Percentiles rank a stretch among this genome's conserved stretches.
These are phyloP conservation scores for Tremella mesenterica DNA, from an alignment of 768 basidiomycete genomes.

Conservation along the genomic window DNA sequence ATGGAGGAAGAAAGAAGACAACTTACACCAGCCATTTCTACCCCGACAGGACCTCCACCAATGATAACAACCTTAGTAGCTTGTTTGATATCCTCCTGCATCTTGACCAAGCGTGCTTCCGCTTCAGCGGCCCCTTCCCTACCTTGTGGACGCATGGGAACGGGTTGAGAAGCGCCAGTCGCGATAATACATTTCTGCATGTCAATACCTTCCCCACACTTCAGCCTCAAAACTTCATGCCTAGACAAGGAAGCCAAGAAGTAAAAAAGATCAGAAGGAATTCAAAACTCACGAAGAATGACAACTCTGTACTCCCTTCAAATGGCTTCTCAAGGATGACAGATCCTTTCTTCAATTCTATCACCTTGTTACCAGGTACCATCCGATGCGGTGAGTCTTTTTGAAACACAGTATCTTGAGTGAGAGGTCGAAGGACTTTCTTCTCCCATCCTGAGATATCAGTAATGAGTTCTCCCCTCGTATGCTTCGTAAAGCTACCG, in stretches of 20 bases:
- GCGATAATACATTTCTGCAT: slow-evolving; percentile 36
- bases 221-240: too few relatives aligned
- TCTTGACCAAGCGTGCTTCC: slow-evolving; percentile 24
- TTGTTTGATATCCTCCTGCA: slow-evolving; percentile 50
- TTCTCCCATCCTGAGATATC: slow-evolving; percentile 36
- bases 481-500: too few relatives aligned
- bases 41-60: slow-evolving; percentile 65
- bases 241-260: too few relatives aligned
- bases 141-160: slow-evolving; percentile 43
- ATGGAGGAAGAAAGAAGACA: not conserved
- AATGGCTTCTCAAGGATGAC: slow-evolving; percentile 40
- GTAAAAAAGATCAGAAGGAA: not conserved
- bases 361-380: slow-evolving; percentile 35
- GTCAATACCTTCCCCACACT: too few relatives aligned
- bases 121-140: slow-evolving; percentile 11
- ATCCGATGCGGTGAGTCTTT: slow-evolving; percentile 25
- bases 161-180: slow-evolving; percentile 36
- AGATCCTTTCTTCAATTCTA: slow-evolving; percentile 23
- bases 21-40: slow-evolving; percentile 45
- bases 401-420: slow-evolving; percentile 28
- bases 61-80: slow-evolving; percentile 56
- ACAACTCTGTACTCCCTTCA: slow-evolving; percentile 31
- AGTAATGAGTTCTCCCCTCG: too few relatives aligned
- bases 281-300: slow-evolving; percentile 35
- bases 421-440: slow-evolving; percentile 22